Evolutionary conservation across 257 asterid species (phyloP).

Genomic region (Solanum peruvianum): DNA sequence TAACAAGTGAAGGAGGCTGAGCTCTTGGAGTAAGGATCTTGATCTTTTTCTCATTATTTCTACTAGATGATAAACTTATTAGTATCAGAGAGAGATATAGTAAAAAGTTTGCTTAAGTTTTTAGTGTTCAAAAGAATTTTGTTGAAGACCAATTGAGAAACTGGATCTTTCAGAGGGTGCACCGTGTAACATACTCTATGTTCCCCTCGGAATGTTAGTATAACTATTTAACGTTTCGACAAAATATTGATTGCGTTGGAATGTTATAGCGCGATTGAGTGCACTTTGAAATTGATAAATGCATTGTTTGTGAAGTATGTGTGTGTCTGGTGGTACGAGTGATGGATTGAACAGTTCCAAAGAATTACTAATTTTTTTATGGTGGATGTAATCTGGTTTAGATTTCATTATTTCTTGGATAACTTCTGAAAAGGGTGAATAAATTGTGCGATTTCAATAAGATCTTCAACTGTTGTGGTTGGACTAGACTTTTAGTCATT

Average conservation of each 20-base stretch:
- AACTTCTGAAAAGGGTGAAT: not conserved
- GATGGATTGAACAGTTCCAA: not conserved
- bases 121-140: not conserved
- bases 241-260: not conserved
- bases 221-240: not conserved
- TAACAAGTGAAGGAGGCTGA: constrained; percentile 4
- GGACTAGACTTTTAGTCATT: not conserved
- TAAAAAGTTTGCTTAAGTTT: not conserved
- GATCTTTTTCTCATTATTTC: not conserved
- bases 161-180: not conserved
- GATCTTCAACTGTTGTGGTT: not conserved
- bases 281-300: not conserved
- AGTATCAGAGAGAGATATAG: not conserved
- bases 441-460: not conserved
- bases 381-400: not conserved
- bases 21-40: constrained; percentile 30
- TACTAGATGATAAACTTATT: not conserved
- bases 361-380: not conserved
- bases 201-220: not conserved
- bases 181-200: not conserved
- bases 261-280: not conserved
- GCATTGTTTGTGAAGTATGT: not conserved
- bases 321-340: not conserved
- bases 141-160: not conserved
- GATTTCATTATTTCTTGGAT: not conserved